These are phyloP conservation scores for Sporothrix protearum DNA, from an alignment of 2,329 filamentous ascomycete species.

Conservation along the genomic window DNA sequence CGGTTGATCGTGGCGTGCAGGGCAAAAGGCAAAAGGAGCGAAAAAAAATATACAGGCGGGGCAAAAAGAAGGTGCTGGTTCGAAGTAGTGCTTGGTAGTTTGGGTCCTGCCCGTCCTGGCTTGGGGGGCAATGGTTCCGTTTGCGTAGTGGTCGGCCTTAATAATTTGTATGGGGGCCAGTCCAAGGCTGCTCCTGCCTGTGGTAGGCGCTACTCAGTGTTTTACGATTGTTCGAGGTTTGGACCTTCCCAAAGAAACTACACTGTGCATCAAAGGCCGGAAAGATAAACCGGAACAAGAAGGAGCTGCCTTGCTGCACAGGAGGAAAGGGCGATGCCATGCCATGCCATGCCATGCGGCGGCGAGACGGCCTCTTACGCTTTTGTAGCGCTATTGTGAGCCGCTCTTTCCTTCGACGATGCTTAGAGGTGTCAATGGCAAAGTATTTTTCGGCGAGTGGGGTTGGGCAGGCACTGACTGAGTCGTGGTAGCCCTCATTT, in stretches of 20 bases:
- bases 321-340: background rate
- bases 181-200: slow-evolving; percentile 3
- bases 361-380: background rate
- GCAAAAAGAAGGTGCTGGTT: slow-evolving; percentile 23
- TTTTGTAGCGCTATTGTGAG: background rate
- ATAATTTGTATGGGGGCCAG: slow-evolving; percentile 5
- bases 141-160: slow-evolving; percentile 22
- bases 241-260: background rate
- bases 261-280: background rate
- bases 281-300: background rate
- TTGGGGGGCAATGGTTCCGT: slow-evolving; percentile 19
- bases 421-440: background rate
- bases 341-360: background rate
- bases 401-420: slow-evolving; percentile 1
- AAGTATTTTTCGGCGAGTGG: slow-evolving; percentile 10
- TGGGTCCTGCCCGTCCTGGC: slow-evolving; percentile 6
- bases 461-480: slow-evolving; percentile 9
- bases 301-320: background rate
- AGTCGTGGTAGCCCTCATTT: slow-evolving; percentile 24
- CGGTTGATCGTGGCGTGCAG: slow-evolving; percentile 19
- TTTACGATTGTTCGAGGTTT: background rate
- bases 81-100: background rate
- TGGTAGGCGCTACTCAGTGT: background rate
- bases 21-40: slow-evolving; percentile 22
- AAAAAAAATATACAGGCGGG: slow-evolving; percentile 26